Base-by-base conservation (phyloP, 2,329 filamentous ascomycete species). In the Colletotrichum aenigma region DNA sequence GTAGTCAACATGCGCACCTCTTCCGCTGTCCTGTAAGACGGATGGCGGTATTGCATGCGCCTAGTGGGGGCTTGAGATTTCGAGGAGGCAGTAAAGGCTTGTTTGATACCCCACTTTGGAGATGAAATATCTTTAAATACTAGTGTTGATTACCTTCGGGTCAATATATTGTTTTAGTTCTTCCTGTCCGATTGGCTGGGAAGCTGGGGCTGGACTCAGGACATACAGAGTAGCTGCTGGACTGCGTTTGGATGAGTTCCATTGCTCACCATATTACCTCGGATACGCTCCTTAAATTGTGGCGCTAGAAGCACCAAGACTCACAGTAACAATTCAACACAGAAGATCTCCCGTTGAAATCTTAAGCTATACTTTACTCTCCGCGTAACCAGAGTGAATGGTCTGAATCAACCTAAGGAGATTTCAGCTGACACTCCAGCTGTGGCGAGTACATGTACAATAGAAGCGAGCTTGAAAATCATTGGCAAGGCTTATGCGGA, bases 221-320 rank as follows among this genome's bases (percentile, higher is more conserved):
- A 28, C 55, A 28, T 0, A 26, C 18, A 18, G 55, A 28, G 4
- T 18, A 18, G 55, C 43, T 48, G 43, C 43, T 48, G 43, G 43
- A 3, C 0, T 48, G 6, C 43, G 1, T 4, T 12, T 48, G 43
- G 5, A 21, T 4, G 18, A 48, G 43, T n/a, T 21, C 0, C 18
- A 48, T 7, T 3, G 5, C 18, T 12, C 5, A 48, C 18, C 0
- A 2, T 3, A n/a, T 2, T 10, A 6, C 0, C 9, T n/a, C 3
- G 9, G 0, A 48, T 6, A 21, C 43, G 43, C 43, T 48, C 43
- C 3, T 48, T 48, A 3, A 48, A 48, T 21, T 1, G 0, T 3
- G 3, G 18, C 4, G 5, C 38, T 48, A 48, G 9, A 2, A 6
- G 1, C 9, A 48, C 36, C 36, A 16, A 28, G 26, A 28, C 26